These are phyloP conservation scores for Suillus decipiens DNA, from an alignment of 768 basidiomycete genomes.

Conservation along the genomic window DNA sequence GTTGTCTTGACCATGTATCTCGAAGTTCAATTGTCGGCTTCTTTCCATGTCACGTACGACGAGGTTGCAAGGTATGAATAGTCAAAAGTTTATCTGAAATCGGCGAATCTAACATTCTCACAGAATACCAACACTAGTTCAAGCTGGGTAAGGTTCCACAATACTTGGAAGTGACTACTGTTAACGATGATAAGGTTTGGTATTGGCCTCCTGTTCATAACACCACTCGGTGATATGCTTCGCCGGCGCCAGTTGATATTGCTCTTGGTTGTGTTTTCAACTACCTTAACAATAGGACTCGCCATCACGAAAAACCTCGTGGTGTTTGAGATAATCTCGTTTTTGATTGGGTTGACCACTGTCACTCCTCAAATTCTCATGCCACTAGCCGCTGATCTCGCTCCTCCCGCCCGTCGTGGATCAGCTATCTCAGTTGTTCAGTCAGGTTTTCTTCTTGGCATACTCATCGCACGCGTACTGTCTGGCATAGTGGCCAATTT, in stretches of 20 bases:
- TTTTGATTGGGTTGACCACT: conserved; percentile 40
- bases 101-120: conserved; percentile 8
- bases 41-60: conserved; percentile 37
- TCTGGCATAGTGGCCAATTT: conserved; percentile 44
- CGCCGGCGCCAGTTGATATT: conserved; percentile 44
- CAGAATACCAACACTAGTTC: conserved; percentile 66
- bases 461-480: conserved; percentile 33
- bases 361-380: conserved; percentile 42
- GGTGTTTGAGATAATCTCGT: conserved; percentile 36
- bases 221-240: conserved; percentile 49
- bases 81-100: not conserved
- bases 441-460: conserved; percentile 31
- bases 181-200: not conserved
- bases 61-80: conserved; percentile 34
- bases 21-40: conserved; percentile 34
- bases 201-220: conserved; percentile 44
- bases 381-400: conserved; percentile 48
- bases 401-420: conserved; percentile 29
- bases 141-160: conserved; percentile 53
- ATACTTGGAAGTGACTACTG: not conserved
- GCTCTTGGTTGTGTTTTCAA: conserved; percentile 33
- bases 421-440: conserved; percentile 34
- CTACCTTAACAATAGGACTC: conserved; percentile 41
- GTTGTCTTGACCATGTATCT: not conserved
- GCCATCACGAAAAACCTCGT: conserved; percentile 36